Evolutionary conservation across 176 grass and related monocot genomes (phyloP).

Genomic region (Chloris gayana): DNA sequence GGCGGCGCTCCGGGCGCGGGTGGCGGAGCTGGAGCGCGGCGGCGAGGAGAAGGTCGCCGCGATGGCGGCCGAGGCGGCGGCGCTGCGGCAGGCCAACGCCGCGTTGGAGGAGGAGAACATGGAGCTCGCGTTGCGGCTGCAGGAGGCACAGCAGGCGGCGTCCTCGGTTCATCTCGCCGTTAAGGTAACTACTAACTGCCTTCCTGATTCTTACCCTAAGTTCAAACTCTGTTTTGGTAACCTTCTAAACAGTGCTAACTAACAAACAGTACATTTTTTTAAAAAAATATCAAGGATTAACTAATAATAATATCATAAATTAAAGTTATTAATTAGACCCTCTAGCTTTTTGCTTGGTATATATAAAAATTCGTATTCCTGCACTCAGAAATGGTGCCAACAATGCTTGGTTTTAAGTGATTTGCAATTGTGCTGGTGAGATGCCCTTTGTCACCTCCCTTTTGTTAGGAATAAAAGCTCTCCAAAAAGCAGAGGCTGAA

Average conservation of each 20-base stretch:
- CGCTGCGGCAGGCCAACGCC: conserved; percentile 59
- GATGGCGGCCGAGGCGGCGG: conserved; percentile 53
- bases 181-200: conserved; percentile 44
- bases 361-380: neutral
- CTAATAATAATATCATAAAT: neutral
- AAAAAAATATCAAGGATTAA: neutral
- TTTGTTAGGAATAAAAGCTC: conserved; percentile 26
- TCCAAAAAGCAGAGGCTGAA: neutral
- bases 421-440: conserved; percentile 13
- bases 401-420: neutral
- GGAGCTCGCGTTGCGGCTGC: conserved; percentile 58
- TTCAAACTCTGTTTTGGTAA: neutral
- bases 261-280: neutral
- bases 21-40: conserved; percentile 38
- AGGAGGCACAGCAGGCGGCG: conserved; percentile 38
- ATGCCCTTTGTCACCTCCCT: conserved; percentile 21
- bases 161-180: conserved; percentile 24
- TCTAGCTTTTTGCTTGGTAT: neutral
- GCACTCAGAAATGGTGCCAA: neutral
- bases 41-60: conserved; percentile 35
- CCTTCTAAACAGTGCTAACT: neutral
- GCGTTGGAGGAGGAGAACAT: conserved; percentile 64
- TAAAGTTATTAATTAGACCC: neutral
- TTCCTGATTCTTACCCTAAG: neutral
- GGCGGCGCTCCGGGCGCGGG: conserved; percentile 32